These are phyloP conservation scores for Stagonosporopsis vannaccii DNA, from an alignment of 2,329 filamentous ascomycete genomes.

Conservation along the genomic window DNA sequence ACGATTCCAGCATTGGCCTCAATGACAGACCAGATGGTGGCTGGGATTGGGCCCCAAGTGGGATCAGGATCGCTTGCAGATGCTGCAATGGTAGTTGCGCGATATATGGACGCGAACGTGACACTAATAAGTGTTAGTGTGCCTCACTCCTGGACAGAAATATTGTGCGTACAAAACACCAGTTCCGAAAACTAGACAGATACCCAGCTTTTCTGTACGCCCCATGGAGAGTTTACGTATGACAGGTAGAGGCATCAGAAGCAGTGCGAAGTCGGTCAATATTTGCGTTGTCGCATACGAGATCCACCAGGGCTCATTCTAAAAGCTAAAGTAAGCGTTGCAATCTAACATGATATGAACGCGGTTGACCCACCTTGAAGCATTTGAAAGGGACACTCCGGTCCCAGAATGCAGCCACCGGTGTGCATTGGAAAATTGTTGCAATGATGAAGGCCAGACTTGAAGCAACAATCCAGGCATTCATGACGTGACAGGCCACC, in stretches of 20 bases:
- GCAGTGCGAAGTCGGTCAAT: conserved; percentile 27
- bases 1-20: conserved; percentile 37
- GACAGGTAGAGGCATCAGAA: conserved; percentile 29
- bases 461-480: conserved; percentile 44
- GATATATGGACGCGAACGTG: conserved; percentile 35
- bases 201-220: conserved; percentile 28
- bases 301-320: conserved; percentile 37
- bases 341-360: too few relatives aligned
- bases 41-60: conserved; percentile 33
- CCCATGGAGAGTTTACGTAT: conserved; percentile 31
- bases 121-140: conserved; percentile 24
- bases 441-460: conserved; percentile 38
- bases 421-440: conserved; percentile 46
- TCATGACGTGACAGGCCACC: conserved; percentile 31
- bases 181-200: conserved; percentile 33
- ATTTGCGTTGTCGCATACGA: conserved; percentile 34
- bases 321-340: not conserved
- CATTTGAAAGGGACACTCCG: conserved; percentile 39
- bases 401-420: conserved; percentile 43
- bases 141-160: not conserved
- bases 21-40: conserved; percentile 34
- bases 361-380: conserved; percentile 21
- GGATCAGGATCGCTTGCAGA: conserved; percentile 33
- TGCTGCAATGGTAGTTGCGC: conserved; percentile 34
- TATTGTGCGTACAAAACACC: conserved; percentile 28